Conservation (phyloP, 2,329 filamentous ascomycete species). For the Dryadomyces sulphureus region DNA sequence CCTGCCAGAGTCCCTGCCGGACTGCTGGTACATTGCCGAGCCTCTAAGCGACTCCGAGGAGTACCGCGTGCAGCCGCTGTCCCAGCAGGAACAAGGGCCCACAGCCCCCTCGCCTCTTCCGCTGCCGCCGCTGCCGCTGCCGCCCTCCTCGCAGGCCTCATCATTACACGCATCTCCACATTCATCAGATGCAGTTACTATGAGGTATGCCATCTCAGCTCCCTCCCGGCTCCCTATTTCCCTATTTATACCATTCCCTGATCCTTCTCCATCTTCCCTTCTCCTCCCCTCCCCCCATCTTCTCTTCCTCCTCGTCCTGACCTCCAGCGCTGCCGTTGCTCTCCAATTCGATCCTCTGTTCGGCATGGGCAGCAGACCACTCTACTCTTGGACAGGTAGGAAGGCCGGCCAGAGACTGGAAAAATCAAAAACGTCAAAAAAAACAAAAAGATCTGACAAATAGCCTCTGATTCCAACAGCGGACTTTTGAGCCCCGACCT, state of each 20-base stretch:
- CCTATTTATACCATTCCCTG: not conserved
- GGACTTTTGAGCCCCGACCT: constrained; percentile 29
- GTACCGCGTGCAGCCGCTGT: not conserved
- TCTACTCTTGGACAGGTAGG: constrained; percentile 11
- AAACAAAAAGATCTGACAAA: not conserved
- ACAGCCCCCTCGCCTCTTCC: not conserved
- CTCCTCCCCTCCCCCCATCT: not conserved
- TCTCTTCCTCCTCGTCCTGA: not conserved
- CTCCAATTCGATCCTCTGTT: constrained; percentile 11
- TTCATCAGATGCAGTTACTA: constrained; percentile 7
- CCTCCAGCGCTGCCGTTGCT: constrained; percentile 10
- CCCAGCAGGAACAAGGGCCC: not conserved
- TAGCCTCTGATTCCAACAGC: constrained; percentile 19
- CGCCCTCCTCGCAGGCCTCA: not conserved
- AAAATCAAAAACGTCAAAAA: not conserved
- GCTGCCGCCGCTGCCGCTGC: not conserved
- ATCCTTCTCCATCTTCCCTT: not conserved
- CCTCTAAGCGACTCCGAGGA: not conserved
- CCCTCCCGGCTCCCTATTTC: not conserved
- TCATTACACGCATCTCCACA: constrained; percentile 2
- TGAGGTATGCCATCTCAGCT: constrained; percentile 6
- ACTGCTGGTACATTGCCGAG: not conserved
- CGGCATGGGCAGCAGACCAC: constrained; percentile 10
- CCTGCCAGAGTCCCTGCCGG: not conserved
- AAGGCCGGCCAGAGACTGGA: too few species aligned